A percentile compares a stretch with the other conserved stretches of the same genome.
Evolutionary conservation across 148 eudicot species (phyloP).

Genomic region (Fagopyrum tataricum): DNA sequence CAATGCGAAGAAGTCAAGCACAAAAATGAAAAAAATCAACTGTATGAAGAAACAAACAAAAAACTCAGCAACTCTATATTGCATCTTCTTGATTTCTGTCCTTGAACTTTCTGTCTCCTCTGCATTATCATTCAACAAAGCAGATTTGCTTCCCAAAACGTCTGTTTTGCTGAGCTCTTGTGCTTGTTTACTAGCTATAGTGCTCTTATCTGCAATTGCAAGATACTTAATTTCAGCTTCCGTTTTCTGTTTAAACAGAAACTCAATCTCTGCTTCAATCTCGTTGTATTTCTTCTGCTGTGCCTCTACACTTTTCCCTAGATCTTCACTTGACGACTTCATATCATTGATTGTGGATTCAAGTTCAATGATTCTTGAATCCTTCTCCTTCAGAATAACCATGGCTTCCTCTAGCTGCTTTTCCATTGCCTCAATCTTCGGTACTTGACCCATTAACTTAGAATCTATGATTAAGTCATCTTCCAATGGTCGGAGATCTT

Average conservation of each 20-base stretch:
- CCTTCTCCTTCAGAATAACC: constrained; percentile 30
- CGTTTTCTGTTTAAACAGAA: constrained; percentile 43
- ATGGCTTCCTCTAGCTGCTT: constrained; percentile 46
- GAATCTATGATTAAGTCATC: not conserved
- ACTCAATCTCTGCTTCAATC: constrained; percentile 50
- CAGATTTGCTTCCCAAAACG: constrained; percentile 28
- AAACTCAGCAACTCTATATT: constrained; percentile 35
- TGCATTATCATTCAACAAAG: constrained; percentile 16
- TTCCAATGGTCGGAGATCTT: not conserved
- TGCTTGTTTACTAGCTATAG: constrained; percentile 22
- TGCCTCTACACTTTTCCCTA: constrained; percentile 13
- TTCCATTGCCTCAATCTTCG: constrained; percentile 27
- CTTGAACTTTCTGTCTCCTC: not conserved
- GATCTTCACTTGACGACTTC: constrained; percentile 17
- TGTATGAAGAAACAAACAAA: constrained; percentile 40
- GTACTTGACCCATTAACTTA: constrained; percentile 17
- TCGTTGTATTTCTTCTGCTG: constrained; percentile 21
- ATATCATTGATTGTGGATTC: constrained; percentile 25
- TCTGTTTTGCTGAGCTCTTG: constrained; percentile 18
- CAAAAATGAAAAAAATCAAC: constrained; percentile 37
- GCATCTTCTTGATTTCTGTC: constrained; percentile 32
- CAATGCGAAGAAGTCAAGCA: constrained; percentile 28
- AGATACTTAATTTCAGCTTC: constrained; percentile 72
- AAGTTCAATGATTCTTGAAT: constrained; percentile 31
- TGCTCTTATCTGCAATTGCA: constrained; percentile 31